Percentiles rank a stretch among this genome's conserved stretches.
These are phyloP conservation scores for Pythium phragmitis DNA, from an alignment of 352 stramenopile species.

Conservation along the genomic window DNA sequence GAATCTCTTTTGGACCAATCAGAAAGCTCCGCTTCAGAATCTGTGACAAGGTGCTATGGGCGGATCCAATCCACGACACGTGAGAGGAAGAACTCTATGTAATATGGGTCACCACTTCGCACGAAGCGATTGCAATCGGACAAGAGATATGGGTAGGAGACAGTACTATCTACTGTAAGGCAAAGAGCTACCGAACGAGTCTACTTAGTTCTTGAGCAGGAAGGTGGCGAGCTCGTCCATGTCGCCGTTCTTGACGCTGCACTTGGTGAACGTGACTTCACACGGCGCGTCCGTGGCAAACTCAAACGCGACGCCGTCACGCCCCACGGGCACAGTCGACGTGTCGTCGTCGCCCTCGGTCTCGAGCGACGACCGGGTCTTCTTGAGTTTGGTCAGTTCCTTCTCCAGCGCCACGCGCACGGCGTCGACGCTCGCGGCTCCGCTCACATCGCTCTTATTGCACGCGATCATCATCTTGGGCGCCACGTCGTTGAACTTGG, in stretches of 20 bases:
- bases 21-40: neutral
- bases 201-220: slow-evolving; percentile 64
- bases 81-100: neutral
- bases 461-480: slow-evolving; percentile 74
- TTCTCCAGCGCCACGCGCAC: slow-evolving; percentile 72
- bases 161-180: neutral
- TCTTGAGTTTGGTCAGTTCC: slow-evolving; percentile 85
- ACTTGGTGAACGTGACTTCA: slow-evolving; percentile 70
- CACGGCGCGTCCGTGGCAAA: slow-evolving; percentile 83
- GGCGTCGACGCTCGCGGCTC: slow-evolving; percentile 43
- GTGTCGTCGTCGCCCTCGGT: slow-evolving; percentile 78
- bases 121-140: neutral
- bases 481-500: slow-evolving; percentile 77
- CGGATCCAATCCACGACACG: neutral
- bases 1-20: slow-evolving; percentile 6
- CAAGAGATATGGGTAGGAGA: neutral
- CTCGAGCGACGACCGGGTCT: slow-evolving; percentile 82
- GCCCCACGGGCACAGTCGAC: slow-evolving; percentile 62
- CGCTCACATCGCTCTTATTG: slow-evolving; percentile 76
- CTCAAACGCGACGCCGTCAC: slow-evolving; percentile 68
- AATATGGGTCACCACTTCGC: neutral
- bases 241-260: slow-evolving; percentile 65
- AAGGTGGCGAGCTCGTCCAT: slow-evolving; percentile 67
- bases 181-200: neutral
- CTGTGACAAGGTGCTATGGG: slow-evolving; percentile 4